Base-by-base conservation (phyloP, 371 early-diverging fungal species). In the Syncephalastrum racemosum region DNA sequence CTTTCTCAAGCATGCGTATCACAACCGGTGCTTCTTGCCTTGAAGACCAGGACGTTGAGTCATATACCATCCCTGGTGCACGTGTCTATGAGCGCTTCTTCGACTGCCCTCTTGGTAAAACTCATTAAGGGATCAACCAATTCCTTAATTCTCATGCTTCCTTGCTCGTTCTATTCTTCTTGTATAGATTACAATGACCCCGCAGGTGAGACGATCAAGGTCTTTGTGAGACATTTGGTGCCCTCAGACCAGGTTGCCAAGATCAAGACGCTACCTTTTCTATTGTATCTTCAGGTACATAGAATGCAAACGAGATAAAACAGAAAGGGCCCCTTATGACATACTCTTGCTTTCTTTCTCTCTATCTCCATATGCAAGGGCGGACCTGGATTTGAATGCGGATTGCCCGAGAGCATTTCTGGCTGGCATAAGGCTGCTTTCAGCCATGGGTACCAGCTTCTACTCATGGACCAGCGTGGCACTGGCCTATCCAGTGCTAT, bases 391-490 rank as follows among this genome's bases (percentile, higher is more conserved):
- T 86, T 79, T 50, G 83, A 83, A 58, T 73, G 75, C 46, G 54
- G 61, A 18, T 67, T 80, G 10, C 86, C 84, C 8, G 59, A 61
- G 14, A 77, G 68, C 15, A 40, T 43, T 14, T 64, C 84, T 19
- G 89, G 86, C 14, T 89, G 90, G 90, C 70, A 83, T 43, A 81
- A 81, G 56, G 73, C 72, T 20, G 85, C 88, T 5, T 77, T 86
- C 58, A 61, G 72, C 60, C 66, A 86, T 53, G 83, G 87, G 15
- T 81, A 80, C 63, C 88, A 89, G 63, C 76, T 89, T 2, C 73
- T 89, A 16, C 54, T 89, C 23, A 62, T 89, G 40, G 90, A 89
- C 62, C 89, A 87, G 64, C 86, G 90, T 20, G 90, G 90, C 49
- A 89, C 90, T 4, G 90, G 90, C 1, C 62, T 83, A 25, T 89